Evolutionary conservation across 805 yeast genomes (phyloP).

Genomic region (Kuraishia floccosa): DNA sequence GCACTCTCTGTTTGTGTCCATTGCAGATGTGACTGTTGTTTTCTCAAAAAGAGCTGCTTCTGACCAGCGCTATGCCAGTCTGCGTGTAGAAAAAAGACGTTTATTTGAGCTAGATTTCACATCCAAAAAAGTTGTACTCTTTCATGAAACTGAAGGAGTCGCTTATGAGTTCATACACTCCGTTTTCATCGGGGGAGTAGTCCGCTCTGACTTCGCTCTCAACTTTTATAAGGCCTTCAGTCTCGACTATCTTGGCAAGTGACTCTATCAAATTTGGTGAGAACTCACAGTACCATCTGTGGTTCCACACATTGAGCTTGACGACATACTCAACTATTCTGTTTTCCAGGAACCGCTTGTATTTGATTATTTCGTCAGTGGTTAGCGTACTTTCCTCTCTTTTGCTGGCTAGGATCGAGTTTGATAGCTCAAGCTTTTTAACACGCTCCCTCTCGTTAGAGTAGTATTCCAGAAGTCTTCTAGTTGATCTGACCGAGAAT

Average conservation of each 20-base stretch:
- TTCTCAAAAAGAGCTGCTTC: too few relatives aligned
- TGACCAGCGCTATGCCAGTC: too few relatives aligned
- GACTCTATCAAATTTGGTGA: constrained; percentile 56
- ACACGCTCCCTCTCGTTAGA: constrained; percentile 29
- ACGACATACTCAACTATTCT: constrained; percentile 59
- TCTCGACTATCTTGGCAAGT: constrained; percentile 50
- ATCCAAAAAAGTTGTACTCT: constrained; percentile 29
- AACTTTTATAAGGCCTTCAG: constrained; percentile 72
- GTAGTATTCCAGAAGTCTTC: constrained; percentile 62
- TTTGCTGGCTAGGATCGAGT: constrained; percentile 2
- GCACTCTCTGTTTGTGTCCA: too few relatives aligned
- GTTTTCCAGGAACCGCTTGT: constrained; percentile 33
- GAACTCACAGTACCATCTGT: constrained; percentile 93
- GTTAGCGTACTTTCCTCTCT: constrained; percentile 4
- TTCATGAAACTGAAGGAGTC: constrained; percentile 37
- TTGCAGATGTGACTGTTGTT: too few relatives aligned
- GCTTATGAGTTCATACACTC: constrained; percentile 45
- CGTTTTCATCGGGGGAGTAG: constrained; percentile 41
- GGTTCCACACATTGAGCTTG: constrained; percentile 91
- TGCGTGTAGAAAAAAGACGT: too few relatives aligned
- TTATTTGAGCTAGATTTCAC: constrained; percentile 16
- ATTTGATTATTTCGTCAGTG: constrained; percentile 17
- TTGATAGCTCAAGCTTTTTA: constrained; percentile 18
- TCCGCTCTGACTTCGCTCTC: constrained; percentile 60
- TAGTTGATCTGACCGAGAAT: constrained; percentile 72